A percentile compares a stretch with the other conserved stretches of the same genome.
phyloP scores from a whole-genome alignment of 78 protist species.

The Polysphondylium violaceum region DNA sequence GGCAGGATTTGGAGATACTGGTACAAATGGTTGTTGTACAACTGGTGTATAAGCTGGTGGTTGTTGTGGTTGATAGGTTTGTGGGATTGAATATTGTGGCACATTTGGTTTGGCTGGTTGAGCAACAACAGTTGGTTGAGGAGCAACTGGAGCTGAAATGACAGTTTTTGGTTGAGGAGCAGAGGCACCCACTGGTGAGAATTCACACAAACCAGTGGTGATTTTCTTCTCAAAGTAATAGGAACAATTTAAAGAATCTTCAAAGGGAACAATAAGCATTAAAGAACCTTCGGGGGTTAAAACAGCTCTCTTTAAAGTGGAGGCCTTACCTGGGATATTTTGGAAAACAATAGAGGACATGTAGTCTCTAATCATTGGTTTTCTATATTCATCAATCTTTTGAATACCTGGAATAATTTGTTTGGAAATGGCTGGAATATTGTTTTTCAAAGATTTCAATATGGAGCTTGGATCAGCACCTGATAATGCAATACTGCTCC shows the following conservation, averaged over 20 bases:
- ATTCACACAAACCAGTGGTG: constrained; percentile 55
- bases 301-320: constrained; percentile 17
- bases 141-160: neutral
- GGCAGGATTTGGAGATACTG: neutral
- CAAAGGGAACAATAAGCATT: constrained; percentile 34
- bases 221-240: constrained; percentile 73
- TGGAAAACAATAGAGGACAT: constrained; percentile 58
- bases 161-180: constrained; percentile 11
- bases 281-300: constrained; percentile 50
- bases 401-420: constrained; percentile 52
- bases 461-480: constrained; percentile 15
- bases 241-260: constrained; percentile 66
- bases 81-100: constrained; percentile 1
- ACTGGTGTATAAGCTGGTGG: neutral
- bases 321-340: constrained; percentile 49
- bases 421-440: constrained; percentile 35
- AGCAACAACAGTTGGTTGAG: neutral
- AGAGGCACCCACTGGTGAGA: constrained; percentile 19
- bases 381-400: constrained; percentile 62
- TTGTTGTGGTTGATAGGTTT: neutral
- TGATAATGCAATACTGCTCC: neutral
- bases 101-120: constrained; percentile 8
- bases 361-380: constrained; percentile 56
- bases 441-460: constrained; percentile 46
- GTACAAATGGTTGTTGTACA: constrained; percentile 16